Evolutionary conservation across 2,329 filamentous ascomycete species (phyloP).

Genomic region (Pestalotiopsis sp.): DNA sequence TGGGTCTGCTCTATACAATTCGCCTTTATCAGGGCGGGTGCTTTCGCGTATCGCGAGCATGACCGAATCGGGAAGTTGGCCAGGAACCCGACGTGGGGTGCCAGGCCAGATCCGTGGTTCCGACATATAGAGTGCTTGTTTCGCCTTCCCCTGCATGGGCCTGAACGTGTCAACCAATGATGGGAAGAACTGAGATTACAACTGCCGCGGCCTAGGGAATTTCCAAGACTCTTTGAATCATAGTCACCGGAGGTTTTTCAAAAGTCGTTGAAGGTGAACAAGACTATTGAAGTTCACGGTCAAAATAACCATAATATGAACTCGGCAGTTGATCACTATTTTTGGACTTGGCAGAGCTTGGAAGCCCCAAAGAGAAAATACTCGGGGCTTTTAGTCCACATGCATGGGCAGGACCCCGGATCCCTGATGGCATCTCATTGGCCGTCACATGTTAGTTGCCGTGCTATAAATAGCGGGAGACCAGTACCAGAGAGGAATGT

Average conservation of each 20-base stretch:
- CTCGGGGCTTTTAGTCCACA: background rate
- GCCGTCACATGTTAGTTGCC: conserved; percentile 1
- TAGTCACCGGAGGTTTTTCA: background rate
- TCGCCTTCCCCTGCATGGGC: background rate
- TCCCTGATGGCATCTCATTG: background rate
- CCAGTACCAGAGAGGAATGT: conserved; percentile 6
- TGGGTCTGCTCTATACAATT: background rate
- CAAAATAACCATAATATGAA: background rate
- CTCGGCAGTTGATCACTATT: background rate
- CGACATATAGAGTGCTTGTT: background rate
- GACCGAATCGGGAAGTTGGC: background rate
- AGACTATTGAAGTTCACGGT: background rate
- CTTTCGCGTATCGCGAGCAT: background rate
- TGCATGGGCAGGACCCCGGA: background rate
- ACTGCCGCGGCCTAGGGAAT: background rate
- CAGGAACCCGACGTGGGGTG: background rate
- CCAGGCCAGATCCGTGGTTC: background rate
- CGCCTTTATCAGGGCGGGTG: background rate
- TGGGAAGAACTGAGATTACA: background rate
- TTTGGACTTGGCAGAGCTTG: background rate
- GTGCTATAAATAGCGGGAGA: background rate
- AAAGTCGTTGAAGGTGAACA: background rate
- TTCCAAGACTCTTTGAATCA: background rate
- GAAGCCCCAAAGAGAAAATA: background rate
- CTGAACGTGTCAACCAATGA: background rate